A percentile compares a stretch with the other conserved stretches of the same genome.
These are phyloP conservation scores for Gossypium schwendimanii DNA, from an alignment of 441 rosid species.

Conservation along the genomic window DNA sequence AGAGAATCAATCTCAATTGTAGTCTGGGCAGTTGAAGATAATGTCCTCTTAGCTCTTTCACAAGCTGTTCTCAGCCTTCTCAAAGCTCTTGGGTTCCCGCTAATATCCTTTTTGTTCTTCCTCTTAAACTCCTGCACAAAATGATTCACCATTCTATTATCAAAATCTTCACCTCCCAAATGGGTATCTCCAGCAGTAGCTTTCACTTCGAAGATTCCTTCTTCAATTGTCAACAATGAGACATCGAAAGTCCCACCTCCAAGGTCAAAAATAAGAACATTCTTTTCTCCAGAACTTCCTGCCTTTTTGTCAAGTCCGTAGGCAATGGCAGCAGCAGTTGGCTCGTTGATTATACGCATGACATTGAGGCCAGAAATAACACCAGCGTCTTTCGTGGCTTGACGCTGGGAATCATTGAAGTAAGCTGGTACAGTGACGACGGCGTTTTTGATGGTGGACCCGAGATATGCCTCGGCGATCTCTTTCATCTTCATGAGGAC, in stretches of 20 bases:
- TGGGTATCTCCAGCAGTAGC: conserved; percentile 71
- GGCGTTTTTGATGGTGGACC: conserved; percentile 45
- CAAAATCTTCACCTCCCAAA: conserved; percentile 67
- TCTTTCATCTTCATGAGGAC: conserved; percentile 59
- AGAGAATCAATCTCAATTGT: conserved; percentile 63
- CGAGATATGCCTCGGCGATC: conserved; percentile 64
- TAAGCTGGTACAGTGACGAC: conserved; percentile 66
- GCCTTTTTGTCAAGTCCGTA: conserved; percentile 72
- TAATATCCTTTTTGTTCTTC: conserved; percentile 66
- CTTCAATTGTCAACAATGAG: conserved; percentile 62
- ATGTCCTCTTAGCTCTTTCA: conserved; percentile 43
- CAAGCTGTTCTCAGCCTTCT: conserved; percentile 58
- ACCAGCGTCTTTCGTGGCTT: conserved; percentile 65
- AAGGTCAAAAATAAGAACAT: conserved; percentile 56
- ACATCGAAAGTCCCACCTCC: conserved; percentile 80
- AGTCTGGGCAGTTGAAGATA: conserved; percentile 53
- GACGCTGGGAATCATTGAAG: conserved; percentile 69
- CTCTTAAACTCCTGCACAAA: conserved; percentile 73
- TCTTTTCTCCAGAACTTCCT: conserved; percentile 53
- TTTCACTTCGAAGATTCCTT: conserved; percentile 67
- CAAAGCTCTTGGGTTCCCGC: conserved; percentile 60
- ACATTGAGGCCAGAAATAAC: conserved; percentile 66
- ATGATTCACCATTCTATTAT: conserved; percentile 69
- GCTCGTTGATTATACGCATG: conserved; percentile 64
- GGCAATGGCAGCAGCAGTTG: conserved; percentile 67